Evolutionary conservation across 2,329 filamentous ascomycete genomes (phyloP).

Genomic region (Lecanicillium sp.): DNA sequence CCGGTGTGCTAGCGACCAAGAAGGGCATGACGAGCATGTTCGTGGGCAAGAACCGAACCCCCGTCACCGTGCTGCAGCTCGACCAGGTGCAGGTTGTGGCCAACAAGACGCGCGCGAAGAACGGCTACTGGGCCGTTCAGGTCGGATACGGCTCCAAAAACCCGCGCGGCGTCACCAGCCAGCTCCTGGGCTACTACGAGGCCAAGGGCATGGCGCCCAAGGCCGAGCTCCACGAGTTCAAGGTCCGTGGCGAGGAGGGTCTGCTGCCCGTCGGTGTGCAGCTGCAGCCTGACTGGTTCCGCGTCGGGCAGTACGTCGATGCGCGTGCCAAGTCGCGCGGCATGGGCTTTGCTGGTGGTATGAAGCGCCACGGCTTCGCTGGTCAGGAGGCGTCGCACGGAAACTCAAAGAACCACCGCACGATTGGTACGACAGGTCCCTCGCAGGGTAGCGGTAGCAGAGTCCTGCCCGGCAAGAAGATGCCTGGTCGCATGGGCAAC

Average conservation of each 20-base stretch:
- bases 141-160: conserved; percentile 73
- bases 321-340: conserved; percentile 72
- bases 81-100: conserved; percentile 86
- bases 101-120: conserved; percentile 70
- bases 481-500: conserved; percentile 93
- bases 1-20: conserved; percentile 81
- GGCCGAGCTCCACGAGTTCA: conserved; percentile 77
- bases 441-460: conserved; percentile 88
- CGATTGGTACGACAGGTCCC: conserved; percentile 82
- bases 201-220: conserved; percentile 78
- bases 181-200: conserved; percentile 83
- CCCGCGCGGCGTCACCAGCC: conserved; percentile 69
- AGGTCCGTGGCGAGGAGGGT: conserved; percentile 67
- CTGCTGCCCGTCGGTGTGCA: conserved; percentile 69
- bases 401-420: conserved; percentile 89
- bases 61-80: conserved; percentile 90
- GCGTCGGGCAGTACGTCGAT: conserved; percentile 85
- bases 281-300: conserved; percentile 85
- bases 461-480: conserved; percentile 93
- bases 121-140: conserved; percentile 95
- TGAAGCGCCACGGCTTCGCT: conserved; percentile 89
- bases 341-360: conserved; percentile 92
- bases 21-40: conserved; percentile 95
- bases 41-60: conserved; percentile 68
- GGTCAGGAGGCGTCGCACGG: conserved; percentile 92